These are phyloP conservation scores for Chernovozyma sophiae-reginae DNA, from an alignment of 1,139 yeast genomes.

Conservation along the genomic window DNA sequence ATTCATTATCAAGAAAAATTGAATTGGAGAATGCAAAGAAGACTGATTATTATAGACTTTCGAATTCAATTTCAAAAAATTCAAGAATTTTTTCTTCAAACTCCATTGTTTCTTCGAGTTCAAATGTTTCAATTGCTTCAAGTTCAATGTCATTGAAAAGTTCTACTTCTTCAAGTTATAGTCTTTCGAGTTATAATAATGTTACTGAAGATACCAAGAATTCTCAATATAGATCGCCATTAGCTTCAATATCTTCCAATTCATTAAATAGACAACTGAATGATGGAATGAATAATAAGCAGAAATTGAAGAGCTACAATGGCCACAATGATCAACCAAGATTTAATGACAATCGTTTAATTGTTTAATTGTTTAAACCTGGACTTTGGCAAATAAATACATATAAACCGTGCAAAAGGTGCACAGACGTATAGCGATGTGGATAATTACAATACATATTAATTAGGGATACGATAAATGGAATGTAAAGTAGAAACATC, in stretches of 20 bases:
- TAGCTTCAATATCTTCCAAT: constrained; percentile 7
- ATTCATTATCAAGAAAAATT: constrained; percentile 21
- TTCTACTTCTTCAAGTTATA: constrained; percentile 15
- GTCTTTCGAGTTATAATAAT: constrained; percentile 5
- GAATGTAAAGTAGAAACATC: too few species aligned
- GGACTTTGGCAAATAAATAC: too few species aligned
- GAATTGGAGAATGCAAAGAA: constrained; percentile 32
- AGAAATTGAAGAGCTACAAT: not conserved
- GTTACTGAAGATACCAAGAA: constrained; percentile 6
- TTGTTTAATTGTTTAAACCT: too few species aligned
- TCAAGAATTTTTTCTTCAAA: constrained; percentile 11
- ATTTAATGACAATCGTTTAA: not conserved
- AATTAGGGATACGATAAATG: too few species aligned
- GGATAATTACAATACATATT: too few species aligned
- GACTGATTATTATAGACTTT: constrained; percentile 36
- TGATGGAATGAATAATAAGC: not conserved
- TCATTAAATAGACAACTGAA: constrained; percentile 6
- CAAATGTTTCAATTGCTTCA: constrained; percentile 12
- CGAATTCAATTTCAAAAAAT: constrained; percentile 20
- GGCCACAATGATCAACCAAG: not conserved
- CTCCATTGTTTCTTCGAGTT: constrained; percentile 10
- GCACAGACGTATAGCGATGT: too few species aligned
- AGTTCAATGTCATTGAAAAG: constrained; percentile 15
- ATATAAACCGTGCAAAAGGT: too few species aligned
- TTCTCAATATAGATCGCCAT: constrained; percentile 6